These are phyloP conservation scores for Ceratocystis cacaofunesta DNA, from an alignment of 2,329 filamentous ascomycete species.

Conservation along the genomic window DNA sequence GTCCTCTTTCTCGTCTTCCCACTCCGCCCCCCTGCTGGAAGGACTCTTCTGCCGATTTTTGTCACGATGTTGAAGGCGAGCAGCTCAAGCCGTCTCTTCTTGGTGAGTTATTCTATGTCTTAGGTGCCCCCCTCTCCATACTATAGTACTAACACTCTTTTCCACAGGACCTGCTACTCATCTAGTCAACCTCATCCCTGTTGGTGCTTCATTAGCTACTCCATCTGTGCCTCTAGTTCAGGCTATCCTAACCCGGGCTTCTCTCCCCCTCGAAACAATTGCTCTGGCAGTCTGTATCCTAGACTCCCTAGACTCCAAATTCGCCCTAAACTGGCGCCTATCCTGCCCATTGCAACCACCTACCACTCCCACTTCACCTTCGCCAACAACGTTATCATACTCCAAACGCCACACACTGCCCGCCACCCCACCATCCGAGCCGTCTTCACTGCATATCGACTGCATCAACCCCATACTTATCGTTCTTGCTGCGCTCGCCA, in stretches of 20 bases:
- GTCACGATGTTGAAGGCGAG: conserved; percentile 29
- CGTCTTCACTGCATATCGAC: conserved; percentile 40
- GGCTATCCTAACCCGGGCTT: conserved; percentile 42
- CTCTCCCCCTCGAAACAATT: conserved; percentile 44
- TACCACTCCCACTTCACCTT: conserved; percentile 4
- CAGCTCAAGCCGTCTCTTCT: conserved; percentile 27
- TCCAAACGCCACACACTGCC: conserved; percentile 37
- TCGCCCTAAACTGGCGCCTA: conserved; percentile 47
- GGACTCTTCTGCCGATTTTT: conserved; percentile 26
- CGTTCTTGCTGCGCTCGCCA: conserved; percentile 45
- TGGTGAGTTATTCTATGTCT: conserved; percentile 23
- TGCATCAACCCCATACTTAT: conserved; percentile 47
- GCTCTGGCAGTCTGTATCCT: conserved; percentile 52
- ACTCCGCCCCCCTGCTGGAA: conserved; percentile 47
- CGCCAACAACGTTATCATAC: conserved; percentile 17
- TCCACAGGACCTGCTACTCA: conserved; percentile 46
- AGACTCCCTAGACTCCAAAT: conserved; percentile 47
- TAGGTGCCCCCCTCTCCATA: neutral
- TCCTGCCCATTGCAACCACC: conserved; percentile 35
- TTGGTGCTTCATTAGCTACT: conserved; percentile 43
- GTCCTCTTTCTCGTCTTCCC: conserved; percentile 51
- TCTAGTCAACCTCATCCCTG: conserved; percentile 50
- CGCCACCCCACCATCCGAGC: conserved; percentile 24
- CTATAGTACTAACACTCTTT: neutral
- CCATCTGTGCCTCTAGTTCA: conserved; percentile 46